Evolutionary conservation across 2,329 filamentous ascomycete genomes (phyloP).

Genomic region (Ophiostoma triangulosporum): DNA sequence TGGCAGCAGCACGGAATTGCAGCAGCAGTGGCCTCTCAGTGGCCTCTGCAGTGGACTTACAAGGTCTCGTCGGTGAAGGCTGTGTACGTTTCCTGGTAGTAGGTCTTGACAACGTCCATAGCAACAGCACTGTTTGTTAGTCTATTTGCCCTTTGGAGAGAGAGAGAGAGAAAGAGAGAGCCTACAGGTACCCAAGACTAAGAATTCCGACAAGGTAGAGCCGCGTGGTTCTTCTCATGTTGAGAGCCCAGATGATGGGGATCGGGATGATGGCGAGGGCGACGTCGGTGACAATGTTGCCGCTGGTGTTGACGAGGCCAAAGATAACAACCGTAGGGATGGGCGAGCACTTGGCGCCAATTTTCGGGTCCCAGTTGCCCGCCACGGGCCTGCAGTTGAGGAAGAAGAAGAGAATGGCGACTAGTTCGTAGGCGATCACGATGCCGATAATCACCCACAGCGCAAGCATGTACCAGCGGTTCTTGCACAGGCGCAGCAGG

Average conservation of each 20-base stretch:
- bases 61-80: slow-evolving; percentile 22
- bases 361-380: slow-evolving; percentile 15
- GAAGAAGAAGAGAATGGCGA: slow-evolving; percentile 16
- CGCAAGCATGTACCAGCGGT: slow-evolving; percentile 16
- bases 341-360: slow-evolving; percentile 13
- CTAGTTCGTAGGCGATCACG: slow-evolving; percentile 13
- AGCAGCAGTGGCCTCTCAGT: no score
- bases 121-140: slow-evolving; percentile 24
- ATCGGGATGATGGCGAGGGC: slow-evolving; percentile 29
- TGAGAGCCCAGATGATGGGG: slow-evolving; percentile 28
- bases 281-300: slow-evolving; percentile 31
- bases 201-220: slow-evolving; percentile 28
- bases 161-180: neutral
- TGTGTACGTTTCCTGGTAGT: slow-evolving; percentile 23
- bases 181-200: slow-evolving; percentile 29
- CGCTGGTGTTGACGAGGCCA: slow-evolving; percentile 27
- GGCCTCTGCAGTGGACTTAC: slow-evolving; percentile 19
- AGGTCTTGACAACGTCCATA: slow-evolving; percentile 26
- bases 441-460: slow-evolving; percentile 17
- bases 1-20: no score
- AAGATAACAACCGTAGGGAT: slow-evolving; percentile 20
- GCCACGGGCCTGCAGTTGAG: slow-evolving; percentile 15
- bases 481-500: slow-evolving; percentile 14
- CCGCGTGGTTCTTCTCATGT: slow-evolving; percentile 25
- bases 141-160: neutral